These are phyloP conservation scores for Populus tremula DNA, from an alignment of 345 rosid genomes.

Conservation along the genomic window DNA sequence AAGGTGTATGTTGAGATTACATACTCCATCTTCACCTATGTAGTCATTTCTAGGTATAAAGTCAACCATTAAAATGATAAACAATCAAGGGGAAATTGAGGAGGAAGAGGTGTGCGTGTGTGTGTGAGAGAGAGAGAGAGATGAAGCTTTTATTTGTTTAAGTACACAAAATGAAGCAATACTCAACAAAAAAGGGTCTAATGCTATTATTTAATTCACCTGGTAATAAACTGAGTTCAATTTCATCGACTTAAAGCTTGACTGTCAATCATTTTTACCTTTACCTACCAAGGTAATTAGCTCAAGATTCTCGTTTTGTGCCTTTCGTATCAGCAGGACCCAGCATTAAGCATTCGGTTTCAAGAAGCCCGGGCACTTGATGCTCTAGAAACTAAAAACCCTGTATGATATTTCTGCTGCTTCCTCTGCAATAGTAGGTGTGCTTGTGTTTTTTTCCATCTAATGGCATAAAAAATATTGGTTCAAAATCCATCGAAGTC, in stretches of 20 bases:
- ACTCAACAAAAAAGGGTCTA: not conserved
- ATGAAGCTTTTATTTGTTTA: not conserved
- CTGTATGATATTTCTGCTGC: not conserved
- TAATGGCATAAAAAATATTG: too few relatives aligned
- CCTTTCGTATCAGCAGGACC: too few relatives aligned
- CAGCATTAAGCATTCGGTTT: too few relatives aligned
- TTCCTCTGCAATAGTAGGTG: not conserved
- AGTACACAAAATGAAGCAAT: not conserved
- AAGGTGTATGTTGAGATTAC: not conserved
- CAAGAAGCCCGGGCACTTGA: not conserved
- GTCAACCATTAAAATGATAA: not conserved
- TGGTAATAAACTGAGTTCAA: not conserved
- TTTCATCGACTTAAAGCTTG: not conserved
- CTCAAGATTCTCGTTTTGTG: not conserved
- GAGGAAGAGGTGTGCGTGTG: too few relatives aligned
- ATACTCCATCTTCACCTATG: too few relatives aligned
- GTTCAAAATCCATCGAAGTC: too few relatives aligned
- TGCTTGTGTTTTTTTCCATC: too few relatives aligned
- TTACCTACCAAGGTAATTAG: not conserved
- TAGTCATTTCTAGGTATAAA: not conserved
- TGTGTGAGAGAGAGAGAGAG: not conserved
- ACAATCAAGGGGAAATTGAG: not conserved
- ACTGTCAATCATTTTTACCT: not conserved
- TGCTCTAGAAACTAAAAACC: not conserved
- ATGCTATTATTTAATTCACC: not conserved